Conservation (phyloP, 2,329 filamentous ascomycete species). For the Aotearoamyces nothofagi region DNA sequence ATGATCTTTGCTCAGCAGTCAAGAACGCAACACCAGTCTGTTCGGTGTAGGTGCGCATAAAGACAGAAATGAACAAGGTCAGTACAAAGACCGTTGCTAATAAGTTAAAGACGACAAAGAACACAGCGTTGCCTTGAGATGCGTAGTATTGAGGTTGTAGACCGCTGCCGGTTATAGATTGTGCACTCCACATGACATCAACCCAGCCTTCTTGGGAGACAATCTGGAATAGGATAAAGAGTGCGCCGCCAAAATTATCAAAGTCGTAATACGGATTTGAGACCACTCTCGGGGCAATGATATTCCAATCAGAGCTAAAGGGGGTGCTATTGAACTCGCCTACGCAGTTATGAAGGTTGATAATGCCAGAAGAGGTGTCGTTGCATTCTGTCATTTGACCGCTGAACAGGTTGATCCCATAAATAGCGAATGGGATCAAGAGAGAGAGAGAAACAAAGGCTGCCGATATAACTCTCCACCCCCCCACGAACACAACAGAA, state of each 20-base stretch:
- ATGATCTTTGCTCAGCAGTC: conserved; percentile 89
- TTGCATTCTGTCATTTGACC: conserved; percentile 73
- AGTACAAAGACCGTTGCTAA: conserved; percentile 91
- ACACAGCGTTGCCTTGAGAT: conserved; percentile 74
- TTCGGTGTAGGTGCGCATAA: conserved; percentile 99
- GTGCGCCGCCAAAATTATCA: conserved; percentile 81
- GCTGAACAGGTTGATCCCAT: conserved; percentile 84
- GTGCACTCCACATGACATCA: conserved; percentile 75
- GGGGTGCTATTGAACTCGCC: conserved; percentile 68
- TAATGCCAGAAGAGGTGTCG: conserved; percentile 41
- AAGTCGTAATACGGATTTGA: conserved; percentile 80
- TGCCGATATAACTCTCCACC: conserved; percentile 72
- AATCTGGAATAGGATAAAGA: conserved; percentile 97
- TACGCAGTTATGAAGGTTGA: conserved; percentile 58
- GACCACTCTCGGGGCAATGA: conserved; percentile 70
- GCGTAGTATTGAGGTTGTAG: conserved; percentile 55
- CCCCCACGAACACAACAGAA: conserved; percentile 83
- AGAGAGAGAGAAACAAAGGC: conserved; percentile 90
- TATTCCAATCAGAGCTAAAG: conserved; percentile 58
- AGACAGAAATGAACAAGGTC: conserved; percentile 95
- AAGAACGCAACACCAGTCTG: conserved; percentile 94
- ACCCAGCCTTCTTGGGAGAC: conserved; percentile 98
- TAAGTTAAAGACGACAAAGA: conserved; percentile 94
- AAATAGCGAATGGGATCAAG: conserved; percentile 91
- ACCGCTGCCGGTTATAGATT: conserved; percentile 65